These are phyloP conservation scores for Cenchrus purpureus DNA, from an alignment of 176 grass and related monocot species.

Conservation along the genomic window DNA sequence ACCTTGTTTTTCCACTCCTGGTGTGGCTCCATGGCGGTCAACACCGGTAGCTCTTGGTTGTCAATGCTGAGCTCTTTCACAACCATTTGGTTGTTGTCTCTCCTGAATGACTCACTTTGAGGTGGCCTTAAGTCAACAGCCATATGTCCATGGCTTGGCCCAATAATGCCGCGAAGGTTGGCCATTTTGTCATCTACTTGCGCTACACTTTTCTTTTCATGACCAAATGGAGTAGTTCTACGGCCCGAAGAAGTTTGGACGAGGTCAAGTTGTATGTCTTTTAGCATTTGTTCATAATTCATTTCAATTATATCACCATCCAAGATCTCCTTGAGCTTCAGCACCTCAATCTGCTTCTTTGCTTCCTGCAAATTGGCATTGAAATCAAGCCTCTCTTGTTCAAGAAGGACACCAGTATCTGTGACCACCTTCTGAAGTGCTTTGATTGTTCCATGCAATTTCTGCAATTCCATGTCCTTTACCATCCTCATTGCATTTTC, in stretches of 20 bases:
- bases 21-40: slow-evolving; percentile 37
- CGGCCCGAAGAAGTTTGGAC: slow-evolving; percentile 61
- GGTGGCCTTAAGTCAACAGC: slow-evolving; percentile 49
- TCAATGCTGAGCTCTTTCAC: slow-evolving; percentile 88
- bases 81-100: slow-evolving; percentile 47
- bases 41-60: slow-evolving; percentile 64
- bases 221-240: slow-evolving; percentile 34
- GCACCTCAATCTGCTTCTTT: slow-evolving; percentile 77
- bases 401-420: slow-evolving; percentile 61
- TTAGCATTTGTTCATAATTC: slow-evolving; percentile 71
- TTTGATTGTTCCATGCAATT: slow-evolving; percentile 77
- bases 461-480: slow-evolving; percentile 61
- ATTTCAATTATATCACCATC: slow-evolving; percentile 59
- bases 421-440: slow-evolving; percentile 75
- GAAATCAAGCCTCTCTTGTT: slow-evolving; percentile 79
- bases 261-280: slow-evolving; percentile 86
- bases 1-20: slow-evolving; percentile 81
- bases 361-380: slow-evolving; percentile 66
- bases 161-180: slow-evolving; percentile 48
- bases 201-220: slow-evolving; percentile 44
- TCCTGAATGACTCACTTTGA: slow-evolving; percentile 58
- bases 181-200: slow-evolving; percentile 54
- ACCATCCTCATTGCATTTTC: slow-evolving; percentile 40
- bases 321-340: slow-evolving; percentile 78
- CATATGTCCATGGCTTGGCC: slow-evolving; percentile 49